These are phyloP conservation scores for Epichloe coenophiala DNA, from an alignment of 2,329 filamentous ascomycete genomes.

Conservation along the genomic window DNA sequence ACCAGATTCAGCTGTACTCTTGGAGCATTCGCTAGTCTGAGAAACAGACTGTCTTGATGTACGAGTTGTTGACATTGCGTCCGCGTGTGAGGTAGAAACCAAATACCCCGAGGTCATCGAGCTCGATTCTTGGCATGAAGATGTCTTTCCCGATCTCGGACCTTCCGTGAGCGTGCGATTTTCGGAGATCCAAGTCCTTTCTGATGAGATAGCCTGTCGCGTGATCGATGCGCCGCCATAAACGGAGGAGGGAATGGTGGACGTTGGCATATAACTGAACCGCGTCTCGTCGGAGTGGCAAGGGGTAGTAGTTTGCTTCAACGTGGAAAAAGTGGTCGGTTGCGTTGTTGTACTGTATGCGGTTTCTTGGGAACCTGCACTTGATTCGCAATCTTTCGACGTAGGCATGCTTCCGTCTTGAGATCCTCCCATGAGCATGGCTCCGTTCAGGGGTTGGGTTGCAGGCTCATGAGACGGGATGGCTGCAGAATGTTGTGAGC, in stretches of 20 bases:
- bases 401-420: background rate
- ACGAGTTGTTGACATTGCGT: background rate
- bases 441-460: background rate
- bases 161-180: background rate
- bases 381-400: background rate
- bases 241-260: background rate
- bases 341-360: background rate
- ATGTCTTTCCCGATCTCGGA: background rate
- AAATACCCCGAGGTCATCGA: background rate
- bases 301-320: background rate
- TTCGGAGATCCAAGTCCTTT: background rate
- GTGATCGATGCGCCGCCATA: background rate
- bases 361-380: background rate
- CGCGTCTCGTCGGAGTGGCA: background rate
- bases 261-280: background rate
- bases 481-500: background rate
- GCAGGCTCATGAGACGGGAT: background rate
- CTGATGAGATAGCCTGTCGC: background rate
- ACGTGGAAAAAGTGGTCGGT: background rate
- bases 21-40: background rate
- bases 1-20: background rate
- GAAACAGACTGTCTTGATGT: background rate
- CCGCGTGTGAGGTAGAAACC: background rate
- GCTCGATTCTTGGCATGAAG: background rate
- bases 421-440: background rate